Conservation (phyloP, 495 filamentous ascomycete species). For the Xylaria scruposa region DNA sequence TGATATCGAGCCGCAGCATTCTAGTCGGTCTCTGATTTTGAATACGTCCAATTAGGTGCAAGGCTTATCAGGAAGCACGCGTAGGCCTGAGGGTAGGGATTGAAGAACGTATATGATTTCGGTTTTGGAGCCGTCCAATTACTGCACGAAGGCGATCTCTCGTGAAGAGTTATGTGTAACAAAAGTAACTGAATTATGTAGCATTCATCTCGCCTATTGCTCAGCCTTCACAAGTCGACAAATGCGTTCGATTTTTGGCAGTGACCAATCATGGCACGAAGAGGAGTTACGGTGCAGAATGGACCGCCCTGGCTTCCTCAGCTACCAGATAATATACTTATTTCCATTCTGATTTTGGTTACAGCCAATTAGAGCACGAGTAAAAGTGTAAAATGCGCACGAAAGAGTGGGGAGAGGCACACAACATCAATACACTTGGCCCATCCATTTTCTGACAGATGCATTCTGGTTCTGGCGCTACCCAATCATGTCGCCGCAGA, state of each 20-base stretch:
- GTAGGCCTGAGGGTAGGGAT: background rate
- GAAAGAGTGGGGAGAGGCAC: background rate
- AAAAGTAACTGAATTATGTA: background rate
- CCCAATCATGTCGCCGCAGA: background rate
- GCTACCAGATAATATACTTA: background rate
- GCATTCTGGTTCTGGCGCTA: background rate
- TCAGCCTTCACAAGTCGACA: background rate
- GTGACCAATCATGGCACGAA: background rate
- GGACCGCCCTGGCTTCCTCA: too few species aligned
- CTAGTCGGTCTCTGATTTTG: background rate
- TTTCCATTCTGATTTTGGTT: background rate
- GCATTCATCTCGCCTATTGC: background rate
- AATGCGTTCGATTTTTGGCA: background rate
- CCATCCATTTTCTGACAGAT: background rate
- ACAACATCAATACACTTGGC: too few species aligned
- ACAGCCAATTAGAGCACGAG: background rate
- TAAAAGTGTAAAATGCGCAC: background rate
- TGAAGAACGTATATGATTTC: background rate
- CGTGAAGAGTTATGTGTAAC: background rate
- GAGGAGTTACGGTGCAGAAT: background rate
- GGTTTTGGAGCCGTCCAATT: slow-evolving; percentile 2
- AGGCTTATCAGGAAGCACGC: background rate
- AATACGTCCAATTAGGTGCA: background rate
- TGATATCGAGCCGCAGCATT: background rate
- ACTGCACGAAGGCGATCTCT: background rate